Evolutionary conservation across 2,329 filamentous ascomycete species (phyloP).

Genomic region (Leptodontidium sp.): DNA sequence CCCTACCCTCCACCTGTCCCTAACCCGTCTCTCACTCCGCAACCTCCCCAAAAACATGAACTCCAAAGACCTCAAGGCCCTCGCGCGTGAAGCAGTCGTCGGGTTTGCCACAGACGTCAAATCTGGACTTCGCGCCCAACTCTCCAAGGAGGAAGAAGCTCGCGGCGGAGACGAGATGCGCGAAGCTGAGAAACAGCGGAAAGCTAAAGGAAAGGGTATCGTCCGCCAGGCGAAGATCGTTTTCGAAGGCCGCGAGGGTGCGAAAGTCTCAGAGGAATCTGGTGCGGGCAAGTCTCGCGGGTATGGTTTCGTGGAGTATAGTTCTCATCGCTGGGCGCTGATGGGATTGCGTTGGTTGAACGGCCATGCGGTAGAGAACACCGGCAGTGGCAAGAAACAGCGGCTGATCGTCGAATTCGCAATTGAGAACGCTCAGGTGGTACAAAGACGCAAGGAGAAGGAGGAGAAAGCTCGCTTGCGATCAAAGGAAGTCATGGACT

Average conservation of each 20-base stretch:
- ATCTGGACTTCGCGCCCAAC: conserved; percentile 73
- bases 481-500: conserved; percentile 46
- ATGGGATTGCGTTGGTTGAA: conserved; percentile 97
- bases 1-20: conserved; percentile 84
- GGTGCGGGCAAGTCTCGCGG: conserved; percentile 87
- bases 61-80: conserved; percentile 88
- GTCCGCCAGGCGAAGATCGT: conserved; percentile 95
- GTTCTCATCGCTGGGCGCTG: conserved; percentile 88
- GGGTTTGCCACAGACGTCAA: conserved; percentile 94
- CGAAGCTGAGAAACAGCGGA: conserved; percentile 81
- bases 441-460: conserved; percentile 75
- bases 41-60: conserved; percentile 87
- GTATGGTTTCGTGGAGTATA: conserved; percentile 98
- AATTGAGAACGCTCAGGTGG: conserved; percentile 96
- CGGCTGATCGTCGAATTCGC: conserved; percentile 95
- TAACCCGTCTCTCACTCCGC: conserved; percentile 89
- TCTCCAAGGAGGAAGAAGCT: conserved; percentile 89
- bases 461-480: conserved; percentile 63
- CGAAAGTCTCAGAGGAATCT: conserved; percentile 79
- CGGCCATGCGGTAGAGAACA: conserved; percentile 68
- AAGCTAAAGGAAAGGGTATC: conserved; percentile 83
- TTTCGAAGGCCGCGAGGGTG: conserved; percentile 86
- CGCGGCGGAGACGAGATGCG: conserved; percentile 83
- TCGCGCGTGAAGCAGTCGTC: conserved; percentile 91
- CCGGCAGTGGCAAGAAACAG: conserved; percentile 78